Evolutionary conservation across 805 yeast genomes (phyloP), one percentile per base, ranked within the genome.

Genomic region (Candida silvicultrix): DNA sequence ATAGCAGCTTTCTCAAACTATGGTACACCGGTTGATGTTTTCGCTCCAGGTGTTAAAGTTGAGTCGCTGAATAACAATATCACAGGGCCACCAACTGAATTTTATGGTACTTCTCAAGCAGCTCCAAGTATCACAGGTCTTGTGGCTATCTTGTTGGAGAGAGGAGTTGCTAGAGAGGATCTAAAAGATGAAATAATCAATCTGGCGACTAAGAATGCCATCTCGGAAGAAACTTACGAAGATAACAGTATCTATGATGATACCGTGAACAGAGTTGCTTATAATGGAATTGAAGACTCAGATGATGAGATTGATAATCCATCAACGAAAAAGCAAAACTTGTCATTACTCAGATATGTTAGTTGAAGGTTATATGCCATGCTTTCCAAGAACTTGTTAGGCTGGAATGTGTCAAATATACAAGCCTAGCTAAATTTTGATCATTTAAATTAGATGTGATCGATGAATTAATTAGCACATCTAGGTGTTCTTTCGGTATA

Each of bases 11-110:
- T 89, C 53, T 77, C 90, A 21, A 89, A 89, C 58, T 85, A 89
- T 89, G 97, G 97, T 0, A 69, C 71, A 12, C 88, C 96, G 60
- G 92, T 89, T 8, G 88, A 86, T 57, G 69, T 85, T 1, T 83
- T 84, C 63, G 87, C 96, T 0, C 75, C 89, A 31, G 97, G 96
- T 0, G 81, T 80, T 1, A 68, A 68, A 19, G 81, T 86, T 2
- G 65, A 70, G 19, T 80, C 87, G 41, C 67, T 80, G 15, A 68
- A 75, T n/a, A 65, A 64, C 34, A 55, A 20, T 6, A 44, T 53
- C 8, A 47, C 45, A 7, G 45, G 44, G 23, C 44, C 43, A 18
- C 50, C 58, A 8, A 47, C 56, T 3, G 46, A 51, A 3, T 65
- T 78, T 53, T 77, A 86, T 2, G 90, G 90, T 1, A 83, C 89